A percentile compares a stretch with the other conserved stretches of the same genome.
phyloP scores from a whole-genome alignment of 2,329 filamentous ascomycete genomes.

The Thielaviopsis musarum region DNA sequence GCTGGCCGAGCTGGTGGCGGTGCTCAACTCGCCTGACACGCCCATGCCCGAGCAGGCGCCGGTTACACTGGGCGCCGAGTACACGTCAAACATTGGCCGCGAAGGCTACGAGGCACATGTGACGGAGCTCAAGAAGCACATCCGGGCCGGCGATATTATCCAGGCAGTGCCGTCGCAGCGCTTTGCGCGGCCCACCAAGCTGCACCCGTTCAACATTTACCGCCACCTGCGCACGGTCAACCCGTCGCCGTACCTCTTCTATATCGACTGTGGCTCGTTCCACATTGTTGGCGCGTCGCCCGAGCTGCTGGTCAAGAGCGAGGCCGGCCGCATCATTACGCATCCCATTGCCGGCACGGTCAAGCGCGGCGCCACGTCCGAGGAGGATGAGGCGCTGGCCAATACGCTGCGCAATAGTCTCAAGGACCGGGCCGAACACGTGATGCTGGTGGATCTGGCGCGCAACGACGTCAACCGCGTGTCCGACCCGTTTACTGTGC shows the following conservation, averaged over 20 bases:
- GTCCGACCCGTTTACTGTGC: constrained; percentile 74
- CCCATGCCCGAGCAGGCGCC: constrained; percentile 62
- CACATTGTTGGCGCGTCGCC: constrained; percentile 91
- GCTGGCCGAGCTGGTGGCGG: constrained; percentile 50
- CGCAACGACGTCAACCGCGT: constrained; percentile 95
- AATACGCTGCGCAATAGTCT: constrained; percentile 60
- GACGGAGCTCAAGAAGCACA: constrained; percentile 72
- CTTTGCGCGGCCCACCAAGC: constrained; percentile 69
- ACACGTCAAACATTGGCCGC: constrained; percentile 81
- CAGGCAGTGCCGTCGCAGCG: constrained; percentile 93
- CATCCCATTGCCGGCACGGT: constrained; percentile 96
- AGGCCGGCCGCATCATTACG: constrained; percentile 74
- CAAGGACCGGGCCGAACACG: constrained; percentile 88
- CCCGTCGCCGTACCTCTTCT: constrained; percentile 94
- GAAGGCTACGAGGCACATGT: constrained; percentile 87
- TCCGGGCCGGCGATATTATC: constrained; percentile 84
- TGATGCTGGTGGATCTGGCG: constrained; percentile 94
- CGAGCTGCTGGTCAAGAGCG: constrained; percentile 84
- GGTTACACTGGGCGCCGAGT: constrained; percentile 57
- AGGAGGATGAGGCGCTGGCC: constrained; percentile 69
- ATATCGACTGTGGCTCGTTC: constrained; percentile 79
- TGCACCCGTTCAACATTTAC: constrained; percentile 98
- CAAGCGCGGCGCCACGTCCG: constrained; percentile 61
- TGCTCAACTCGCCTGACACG: constrained; percentile 57
- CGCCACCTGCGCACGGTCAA: constrained; percentile 93